Evolutionary conservation across 768 basidiomycete species (phyloP).

Genomic region (Leucosporidium scottii): DNA sequence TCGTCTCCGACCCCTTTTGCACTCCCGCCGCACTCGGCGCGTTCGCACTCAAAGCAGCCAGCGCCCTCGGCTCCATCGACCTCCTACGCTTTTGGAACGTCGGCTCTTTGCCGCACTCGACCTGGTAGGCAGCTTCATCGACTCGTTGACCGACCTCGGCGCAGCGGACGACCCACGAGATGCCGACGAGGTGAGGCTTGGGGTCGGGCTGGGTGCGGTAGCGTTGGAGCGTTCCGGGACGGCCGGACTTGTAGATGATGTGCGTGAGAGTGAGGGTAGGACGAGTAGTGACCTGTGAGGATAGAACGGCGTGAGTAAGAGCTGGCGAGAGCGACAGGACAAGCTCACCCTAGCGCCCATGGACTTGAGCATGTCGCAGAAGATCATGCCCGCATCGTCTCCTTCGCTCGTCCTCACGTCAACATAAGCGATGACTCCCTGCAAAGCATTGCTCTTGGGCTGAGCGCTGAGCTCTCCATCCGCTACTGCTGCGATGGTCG

Average conservation of each 20-base stretch:
- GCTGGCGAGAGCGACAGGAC: neutral
- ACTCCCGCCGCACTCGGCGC: neutral
- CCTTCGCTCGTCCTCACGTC: constrained; percentile 69
- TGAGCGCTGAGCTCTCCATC: constrained; percentile 1
- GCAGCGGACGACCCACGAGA: constrained; percentile 84
- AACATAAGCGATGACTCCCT: constrained; percentile 71
- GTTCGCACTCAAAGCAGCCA: constrained; percentile 7
- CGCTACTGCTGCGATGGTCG: neutral
- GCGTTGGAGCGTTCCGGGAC: constrained; percentile 58
- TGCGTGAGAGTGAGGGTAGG: constrained; percentile 56
- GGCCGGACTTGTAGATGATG: constrained; percentile 76
- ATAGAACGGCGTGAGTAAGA: constrained; percentile 40
- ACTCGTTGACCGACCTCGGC: constrained; percentile 59
- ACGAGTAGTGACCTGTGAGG: constrained; percentile 60
- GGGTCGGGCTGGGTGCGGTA: constrained; percentile 54
- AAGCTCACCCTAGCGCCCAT: constrained; percentile 69
- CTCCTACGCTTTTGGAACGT: neutral
- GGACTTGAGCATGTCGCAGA: constrained; percentile 70
- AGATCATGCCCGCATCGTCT: constrained; percentile 70
- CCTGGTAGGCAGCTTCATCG: constrained; percentile 50
- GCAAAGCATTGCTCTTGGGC: constrained; percentile 48
- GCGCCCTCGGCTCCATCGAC: constrained; percentile 33
- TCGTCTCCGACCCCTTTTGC: neutral
- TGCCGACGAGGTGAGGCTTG: constrained; percentile 69
- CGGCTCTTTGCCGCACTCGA: constrained; percentile 16